phyloP scores from a whole-genome alignment of 1,139 yeast genomes.

The Candida tetrigidarum region DNA sequence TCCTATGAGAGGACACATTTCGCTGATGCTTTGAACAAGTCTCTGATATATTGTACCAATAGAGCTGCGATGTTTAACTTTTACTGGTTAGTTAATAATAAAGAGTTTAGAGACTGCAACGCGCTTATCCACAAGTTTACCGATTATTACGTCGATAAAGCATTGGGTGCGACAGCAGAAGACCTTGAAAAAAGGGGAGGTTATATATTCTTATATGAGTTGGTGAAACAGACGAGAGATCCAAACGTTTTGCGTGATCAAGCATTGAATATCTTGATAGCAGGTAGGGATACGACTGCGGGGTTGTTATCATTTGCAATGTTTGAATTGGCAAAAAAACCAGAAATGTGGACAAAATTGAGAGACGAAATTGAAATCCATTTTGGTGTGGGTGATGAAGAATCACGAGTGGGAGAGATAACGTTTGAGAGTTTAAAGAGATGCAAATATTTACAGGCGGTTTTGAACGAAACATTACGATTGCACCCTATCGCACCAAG shows the following conservation, averaged over 20 bases:
- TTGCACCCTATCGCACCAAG: conserved; percentile 57
- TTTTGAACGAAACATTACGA: conserved; percentile 52
- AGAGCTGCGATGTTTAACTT: conserved; percentile 33
- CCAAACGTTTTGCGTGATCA: conserved; percentile 48
- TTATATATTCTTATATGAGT: conserved; percentile 47
- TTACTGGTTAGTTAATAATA: conserved; percentile 28
- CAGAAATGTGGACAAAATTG: conserved; percentile 37
- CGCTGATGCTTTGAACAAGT: conserved; percentile 31
- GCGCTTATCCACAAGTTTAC: conserved; percentile 33
- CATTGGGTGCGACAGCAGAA: conserved; percentile 28
- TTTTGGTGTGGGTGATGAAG: conserved; percentile 25
- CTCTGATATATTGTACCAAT: conserved; percentile 33
- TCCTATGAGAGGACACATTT: conserved; percentile 26
- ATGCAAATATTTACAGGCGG: conserved; percentile 50
- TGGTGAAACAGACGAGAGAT: conserved; percentile 48
- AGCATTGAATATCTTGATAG: conserved; percentile 46
- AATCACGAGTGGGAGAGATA: conserved; percentile 8
- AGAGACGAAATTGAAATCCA: conserved; percentile 32
- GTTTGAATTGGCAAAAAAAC: conserved; percentile 46
- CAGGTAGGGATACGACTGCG: conserved; percentile 54
- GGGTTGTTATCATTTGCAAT: conserved; percentile 48
- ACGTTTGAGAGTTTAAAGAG: conserved; percentile 47
- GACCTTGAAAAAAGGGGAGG: conserved; percentile 32
- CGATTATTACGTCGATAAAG: conserved; percentile 31
- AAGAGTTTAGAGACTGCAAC: conserved; percentile 24